Evolutionary conservation across 1,284 basidiomycete genomes (phyloP), one percentile per base, ranked within the genome.

Genomic region (Boletus semigastroideus): DNA sequence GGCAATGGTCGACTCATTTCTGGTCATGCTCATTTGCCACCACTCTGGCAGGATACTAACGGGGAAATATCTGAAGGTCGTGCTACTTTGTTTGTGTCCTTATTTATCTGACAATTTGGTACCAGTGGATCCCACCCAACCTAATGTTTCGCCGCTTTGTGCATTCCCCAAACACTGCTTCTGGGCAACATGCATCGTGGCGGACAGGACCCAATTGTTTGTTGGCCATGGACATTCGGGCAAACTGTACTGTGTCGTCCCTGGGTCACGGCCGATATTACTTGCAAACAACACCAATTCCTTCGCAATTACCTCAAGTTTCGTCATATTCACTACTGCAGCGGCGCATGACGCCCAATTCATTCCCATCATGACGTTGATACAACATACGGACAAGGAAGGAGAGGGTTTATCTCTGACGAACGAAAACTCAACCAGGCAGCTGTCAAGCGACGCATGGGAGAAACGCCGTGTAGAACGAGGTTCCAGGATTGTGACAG

Each of bases 261-360:
- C 63, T 7, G 61, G 52, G 7, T 60, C 55, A 36, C 50, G 49
- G 13, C 34, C 60, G 1, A 36, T 45, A 16, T 59, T 71, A 27
- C 57, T 89, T 3, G 81, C 87, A 1, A 71, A 77, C 3, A 86
- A 86, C 54, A 84, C 78, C 19, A 95, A 84, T 20, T 98, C 95
- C 0, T 93, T 95, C 71, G 79, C 81, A 1, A 59, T 91, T n/a
- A 86, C 90, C 0, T 83, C 88, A 8, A 82, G 84, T 14, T 94
- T 94, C 66, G 73, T 98, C 31, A 87, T 97, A 42, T 97, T 86
- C 73, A 94, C 92, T 1, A 94, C 92, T 0, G 85, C 84, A 5
- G 73, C 91, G 22, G 22, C 5, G 0, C 96, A 99, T 64, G 84
- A 91, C 43, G 87, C 84, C 1, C 79, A 83, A 36, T 98, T 95